Conservation (phyloP, 2,329 filamentous ascomycete genomes). For the Septoria petroselini region DNA sequence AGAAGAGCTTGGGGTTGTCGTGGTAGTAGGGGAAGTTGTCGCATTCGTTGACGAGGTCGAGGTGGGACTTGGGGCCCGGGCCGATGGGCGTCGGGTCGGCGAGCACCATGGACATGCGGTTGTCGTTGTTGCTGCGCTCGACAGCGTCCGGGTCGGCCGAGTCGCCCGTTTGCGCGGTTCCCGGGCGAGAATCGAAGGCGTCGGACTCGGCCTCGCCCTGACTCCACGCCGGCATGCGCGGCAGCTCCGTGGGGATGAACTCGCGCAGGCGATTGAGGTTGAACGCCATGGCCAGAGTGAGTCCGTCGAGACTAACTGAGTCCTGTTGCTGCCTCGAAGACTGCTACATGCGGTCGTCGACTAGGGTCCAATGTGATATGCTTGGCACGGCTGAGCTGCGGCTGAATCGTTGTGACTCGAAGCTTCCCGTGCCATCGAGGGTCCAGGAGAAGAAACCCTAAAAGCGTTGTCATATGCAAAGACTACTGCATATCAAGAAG, state of each 20-base stretch:
- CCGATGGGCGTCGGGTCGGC: constrained; percentile 34
- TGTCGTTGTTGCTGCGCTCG: constrained; percentile 10
- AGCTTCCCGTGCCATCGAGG: constrained; percentile 8
- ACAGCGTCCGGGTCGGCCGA: constrained; percentile 25
- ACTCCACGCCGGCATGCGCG: constrained; percentile 32
- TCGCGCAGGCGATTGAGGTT: constrained; percentile 34
- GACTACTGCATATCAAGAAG: no score
- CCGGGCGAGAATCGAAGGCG: constrained; percentile 17
- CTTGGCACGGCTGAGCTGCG: constrained; percentile 9
- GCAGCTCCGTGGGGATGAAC: constrained; percentile 35
- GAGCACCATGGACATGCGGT: constrained; percentile 24
- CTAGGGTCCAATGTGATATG: constrained; percentile 7
- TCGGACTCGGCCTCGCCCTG: constrained; percentile 24
- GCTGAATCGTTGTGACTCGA: background rate
- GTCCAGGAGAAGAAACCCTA: background rate
- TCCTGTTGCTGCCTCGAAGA: background rate
- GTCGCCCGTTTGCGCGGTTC: constrained; percentile 20
- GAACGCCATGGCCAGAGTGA: constrained; percentile 27
- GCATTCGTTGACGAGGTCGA: constrained; percentile 57
- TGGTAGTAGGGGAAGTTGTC: constrained; percentile 72
- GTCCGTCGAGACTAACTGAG: background rate
- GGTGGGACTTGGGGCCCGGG: constrained; percentile 44
- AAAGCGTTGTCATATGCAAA: no score
- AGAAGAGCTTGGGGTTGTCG: constrained; percentile 56
- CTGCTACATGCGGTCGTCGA: no score